Percentiles rank a stretch among this genome's conserved stretches.
These are phyloP conservation scores for Capsella rubella DNA, from an alignment of 441 rosid species.

Conservation along the genomic window DNA sequence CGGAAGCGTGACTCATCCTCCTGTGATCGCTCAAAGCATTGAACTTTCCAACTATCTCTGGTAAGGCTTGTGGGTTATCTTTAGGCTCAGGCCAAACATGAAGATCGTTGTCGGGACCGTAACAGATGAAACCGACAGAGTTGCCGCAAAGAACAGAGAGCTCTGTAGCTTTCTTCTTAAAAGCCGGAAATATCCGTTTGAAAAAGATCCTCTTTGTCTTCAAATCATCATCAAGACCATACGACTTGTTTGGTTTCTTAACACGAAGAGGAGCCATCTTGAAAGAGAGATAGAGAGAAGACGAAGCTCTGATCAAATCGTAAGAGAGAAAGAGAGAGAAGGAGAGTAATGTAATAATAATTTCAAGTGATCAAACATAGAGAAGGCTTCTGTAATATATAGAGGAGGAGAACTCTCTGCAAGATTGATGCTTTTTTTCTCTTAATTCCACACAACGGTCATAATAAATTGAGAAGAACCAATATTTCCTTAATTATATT, in stretches of 20 bases:
- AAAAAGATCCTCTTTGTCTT: background rate
- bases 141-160: conserved; percentile 23
- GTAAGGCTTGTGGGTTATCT: background rate
- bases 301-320: background rate
- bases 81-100: conserved; percentile 16
- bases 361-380: no score
- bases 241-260: background rate
- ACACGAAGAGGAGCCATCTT: conserved; percentile 12
- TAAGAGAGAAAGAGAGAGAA: background rate
- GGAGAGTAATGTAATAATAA: background rate
- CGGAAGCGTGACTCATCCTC: background rate
- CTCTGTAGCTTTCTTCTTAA: conserved; percentile 10
- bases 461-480: no score
- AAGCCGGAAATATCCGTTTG: background rate
- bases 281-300: background rate
- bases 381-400: no score
- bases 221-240: background rate
- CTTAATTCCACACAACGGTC: no score
- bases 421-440: no score
- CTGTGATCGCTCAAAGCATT: background rate
- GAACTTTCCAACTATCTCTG: background rate
- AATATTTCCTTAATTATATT: no score
- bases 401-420: no score
- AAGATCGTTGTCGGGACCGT: conserved; percentile 14
- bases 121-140: conserved; percentile 19